A percentile compares a stretch with the other conserved stretches of the same genome.
phyloP scores from a whole-genome alignment of 1,284 basidiomycete species.

The Puccinia horiana region DNA sequence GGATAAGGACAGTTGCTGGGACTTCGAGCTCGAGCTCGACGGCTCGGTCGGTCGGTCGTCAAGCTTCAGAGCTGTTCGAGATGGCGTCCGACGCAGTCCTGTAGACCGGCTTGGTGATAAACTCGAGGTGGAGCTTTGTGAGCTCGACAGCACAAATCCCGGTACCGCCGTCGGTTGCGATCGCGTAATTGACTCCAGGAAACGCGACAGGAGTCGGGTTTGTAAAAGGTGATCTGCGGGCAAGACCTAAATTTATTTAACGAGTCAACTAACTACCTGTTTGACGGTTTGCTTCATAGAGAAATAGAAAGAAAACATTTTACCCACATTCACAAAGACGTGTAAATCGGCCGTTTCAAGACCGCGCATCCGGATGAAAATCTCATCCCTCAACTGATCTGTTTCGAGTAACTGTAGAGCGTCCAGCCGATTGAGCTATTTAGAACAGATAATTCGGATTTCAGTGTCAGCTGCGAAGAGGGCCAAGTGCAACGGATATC shows the following conservation, averaged over 20 bases:
- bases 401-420: slow-evolving; percentile 2
- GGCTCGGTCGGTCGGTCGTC: background rate
- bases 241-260: background rate
- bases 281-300: background rate
- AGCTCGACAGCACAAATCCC: background rate
- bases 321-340: slow-evolving; percentile 18
- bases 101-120: slow-evolving; percentile 4
- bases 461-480: background rate
- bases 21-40: background rate
- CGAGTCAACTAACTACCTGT: background rate
- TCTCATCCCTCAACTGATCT: slow-evolving; percentile 14
- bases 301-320: background rate
- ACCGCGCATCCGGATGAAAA: slow-evolving; percentile 18
- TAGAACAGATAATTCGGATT: background rate
- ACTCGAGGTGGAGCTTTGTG: background rate
- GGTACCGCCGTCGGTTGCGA: background rate
- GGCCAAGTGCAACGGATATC: background rate
- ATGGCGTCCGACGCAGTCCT: slow-evolving; percentile 4
- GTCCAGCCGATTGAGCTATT: slow-evolving; percentile 28
- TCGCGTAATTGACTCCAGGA: slow-evolving; percentile 22
- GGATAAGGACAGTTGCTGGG: background rate
- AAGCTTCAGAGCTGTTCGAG: background rate
- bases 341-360: slow-evolving; percentile 13
- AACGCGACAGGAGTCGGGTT: slow-evolving; percentile 23
- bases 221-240: slow-evolving; percentile 9